A percentile compares a stretch with the other conserved stretches of the same genome.
phyloP scores from a whole-genome alignment of 495 filamentous ascomycete genomes.

The Penicillium salamii region DNA sequence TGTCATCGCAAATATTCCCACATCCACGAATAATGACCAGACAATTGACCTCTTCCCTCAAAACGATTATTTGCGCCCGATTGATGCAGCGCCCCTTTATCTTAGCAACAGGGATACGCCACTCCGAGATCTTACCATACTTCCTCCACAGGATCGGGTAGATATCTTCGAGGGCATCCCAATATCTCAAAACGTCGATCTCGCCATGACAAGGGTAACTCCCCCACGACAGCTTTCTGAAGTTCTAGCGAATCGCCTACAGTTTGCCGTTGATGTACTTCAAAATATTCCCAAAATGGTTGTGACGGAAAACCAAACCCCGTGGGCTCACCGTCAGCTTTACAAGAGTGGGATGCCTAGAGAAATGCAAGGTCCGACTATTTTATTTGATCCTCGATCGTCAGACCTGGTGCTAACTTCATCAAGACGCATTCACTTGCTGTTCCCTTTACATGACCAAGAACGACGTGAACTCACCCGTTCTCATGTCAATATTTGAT shows the following conservation, averaged over 20 bases:
- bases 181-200: too few species aligned
- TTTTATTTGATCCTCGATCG: slow-evolving; percentile 7
- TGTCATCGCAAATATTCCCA: not conserved
- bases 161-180: too few species aligned
- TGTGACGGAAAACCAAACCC: slow-evolving; percentile 45
- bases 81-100: too few species aligned
- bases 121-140: too few species aligned
- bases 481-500: slow-evolving; percentile 44
- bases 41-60: too few species aligned
- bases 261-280: slow-evolving; percentile 43
- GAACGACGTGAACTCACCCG: slow-evolving; percentile 38
- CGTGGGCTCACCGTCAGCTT: slow-evolving; percentile 47
- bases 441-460: slow-evolving; percentile 50
- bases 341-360: slow-evolving; percentile 47
- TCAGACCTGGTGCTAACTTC: too few species aligned
- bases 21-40: too few species aligned
- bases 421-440: slow-evolving; percentile 23
- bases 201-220: too few species aligned
- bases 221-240: slow-evolving; percentile 8
- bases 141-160: too few species aligned
- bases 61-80: too few species aligned
- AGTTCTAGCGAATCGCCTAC: slow-evolving; percentile 33
- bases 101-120: too few species aligned
- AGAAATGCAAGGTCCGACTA: slow-evolving; percentile 42
- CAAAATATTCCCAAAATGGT: slow-evolving; percentile 42